Conservation (phyloP, 2,329 filamentous ascomycete genomes). For the Penicillium sp. region DNA sequence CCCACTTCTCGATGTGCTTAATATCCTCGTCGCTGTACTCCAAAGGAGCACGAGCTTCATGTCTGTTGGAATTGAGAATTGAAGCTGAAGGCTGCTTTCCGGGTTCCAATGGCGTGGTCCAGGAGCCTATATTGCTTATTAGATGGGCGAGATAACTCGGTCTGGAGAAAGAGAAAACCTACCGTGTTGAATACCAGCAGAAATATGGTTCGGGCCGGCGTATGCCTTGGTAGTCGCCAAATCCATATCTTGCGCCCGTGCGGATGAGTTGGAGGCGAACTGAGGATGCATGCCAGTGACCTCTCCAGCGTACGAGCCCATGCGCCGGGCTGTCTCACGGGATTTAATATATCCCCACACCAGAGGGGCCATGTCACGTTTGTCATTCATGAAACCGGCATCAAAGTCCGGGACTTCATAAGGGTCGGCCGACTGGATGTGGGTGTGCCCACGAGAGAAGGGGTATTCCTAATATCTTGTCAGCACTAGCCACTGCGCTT, state of each 20-base stretch:
- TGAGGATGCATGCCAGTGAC: slow-evolving; percentile 60
- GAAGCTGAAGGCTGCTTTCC: slow-evolving; percentile 44
- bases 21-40: slow-evolving; percentile 51
- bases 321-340: slow-evolving; percentile 67
- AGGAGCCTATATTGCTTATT: slow-evolving; percentile 37
- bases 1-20: slow-evolving; percentile 57
- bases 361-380: slow-evolving; percentile 74
- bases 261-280: slow-evolving; percentile 62
- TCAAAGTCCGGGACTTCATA: slow-evolving; percentile 72
- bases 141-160: background rate
- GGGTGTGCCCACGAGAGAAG: slow-evolving; percentile 62
- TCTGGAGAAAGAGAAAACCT: slow-evolving; percentile 15
- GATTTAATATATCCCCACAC: slow-evolving; percentile 79
- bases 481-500: background rate
- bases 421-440: slow-evolving; percentile 62
- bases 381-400: slow-evolving; percentile 75
- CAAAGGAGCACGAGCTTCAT: slow-evolving; percentile 54
- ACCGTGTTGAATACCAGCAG: slow-evolving; percentile 63
- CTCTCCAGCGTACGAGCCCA: slow-evolving; percentile 70
- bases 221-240: slow-evolving; percentile 66
- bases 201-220: slow-evolving; percentile 62
- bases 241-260: slow-evolving; percentile 63
- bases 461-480: slow-evolving; percentile 51
- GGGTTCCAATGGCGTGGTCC: slow-evolving; percentile 54
- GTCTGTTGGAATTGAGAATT: slow-evolving; percentile 56